Conservation (phyloP, 2,329 filamentous ascomycete species). For the Sclerotinia subarctica region DNA sequence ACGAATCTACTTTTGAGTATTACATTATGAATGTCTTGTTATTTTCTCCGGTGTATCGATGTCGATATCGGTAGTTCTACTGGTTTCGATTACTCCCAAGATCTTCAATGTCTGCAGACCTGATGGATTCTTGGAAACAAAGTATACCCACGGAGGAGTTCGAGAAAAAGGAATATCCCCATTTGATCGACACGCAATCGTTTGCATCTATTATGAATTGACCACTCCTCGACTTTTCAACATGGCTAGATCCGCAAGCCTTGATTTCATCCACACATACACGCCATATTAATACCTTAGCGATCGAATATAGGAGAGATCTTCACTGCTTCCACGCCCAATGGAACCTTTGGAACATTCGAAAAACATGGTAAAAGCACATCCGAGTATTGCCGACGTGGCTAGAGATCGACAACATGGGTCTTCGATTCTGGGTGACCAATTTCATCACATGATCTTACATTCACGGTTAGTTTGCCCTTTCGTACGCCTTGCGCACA, state of each 20-base stretch:
- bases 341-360: neutral
- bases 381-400: neutral
- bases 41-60: neutral
- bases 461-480: neutral
- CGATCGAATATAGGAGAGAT: slow-evolving; percentile 16
- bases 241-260: neutral
- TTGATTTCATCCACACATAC: neutral
- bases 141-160: neutral
- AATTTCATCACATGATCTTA: neutral
- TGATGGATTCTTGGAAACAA: neutral
- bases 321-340: slow-evolving; percentile 14
- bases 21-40: neutral
- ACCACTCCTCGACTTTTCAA: neutral
- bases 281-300: neutral
- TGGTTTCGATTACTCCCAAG: neutral
- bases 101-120: neutral
- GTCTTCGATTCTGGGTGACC: neutral
- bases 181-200: too few relatives aligned
- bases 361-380: neutral
- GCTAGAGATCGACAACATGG: neutral
- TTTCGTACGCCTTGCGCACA: slow-evolving; percentile 4
- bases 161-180: neutral
- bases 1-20: neutral
- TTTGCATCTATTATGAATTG: neutral
- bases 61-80: neutral